phyloP scores from a whole-genome alignment of 768 basidiomycete species.

The Mycena latifolia region DNA sequence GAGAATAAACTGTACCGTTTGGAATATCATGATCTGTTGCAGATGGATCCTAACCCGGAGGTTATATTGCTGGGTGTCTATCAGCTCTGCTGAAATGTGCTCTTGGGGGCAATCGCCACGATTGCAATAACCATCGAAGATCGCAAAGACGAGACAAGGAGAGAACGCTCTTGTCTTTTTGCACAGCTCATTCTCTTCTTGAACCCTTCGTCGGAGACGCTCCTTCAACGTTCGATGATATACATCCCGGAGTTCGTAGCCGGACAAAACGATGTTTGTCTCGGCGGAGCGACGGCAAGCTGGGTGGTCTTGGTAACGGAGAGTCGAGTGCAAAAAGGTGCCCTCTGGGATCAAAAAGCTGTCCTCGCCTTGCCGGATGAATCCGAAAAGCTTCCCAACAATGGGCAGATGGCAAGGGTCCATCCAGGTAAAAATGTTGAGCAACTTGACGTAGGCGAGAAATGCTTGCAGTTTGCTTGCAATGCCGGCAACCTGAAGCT shows the following conservation, averaged over 20 bases:
- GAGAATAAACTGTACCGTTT: constrained; percentile 41
- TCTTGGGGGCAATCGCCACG: constrained; percentile 48
- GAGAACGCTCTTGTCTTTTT: constrained; percentile 46
- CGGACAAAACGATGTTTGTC: constrained; percentile 30
- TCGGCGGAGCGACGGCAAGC: constrained; percentile 5
- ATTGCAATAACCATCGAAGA: constrained; percentile 47
- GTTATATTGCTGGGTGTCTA: constrained; percentile 50
- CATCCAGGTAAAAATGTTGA: constrained; percentile 15
- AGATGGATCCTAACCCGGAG: constrained; percentile 58
- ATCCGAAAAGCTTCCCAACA: constrained; percentile 29
- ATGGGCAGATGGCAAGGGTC: constrained; percentile 23
- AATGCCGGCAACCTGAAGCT: constrained; percentile 42
- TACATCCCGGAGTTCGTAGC: constrained; percentile 37
- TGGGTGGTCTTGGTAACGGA: constrained; percentile 9
- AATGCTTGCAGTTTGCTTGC: constrained; percentile 49
- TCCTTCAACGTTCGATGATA: constrained; percentile 42
- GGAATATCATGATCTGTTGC: constrained; percentile 62
- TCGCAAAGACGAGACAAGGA: constrained; percentile 52
- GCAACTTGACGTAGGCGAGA: constrained; percentile 45
- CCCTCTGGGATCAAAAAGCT: constrained; percentile 30
- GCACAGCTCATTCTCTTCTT: constrained; percentile 49
- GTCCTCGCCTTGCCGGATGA: constrained; percentile 18
- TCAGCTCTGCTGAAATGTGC: constrained; percentile 47
- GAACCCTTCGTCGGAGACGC: constrained; percentile 45
- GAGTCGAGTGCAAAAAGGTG: constrained; percentile 25